These are phyloP conservation scores for Acanthamoeba triangularis DNA, from an alignment of 208 protist species.

Conservation along the genomic window DNA sequence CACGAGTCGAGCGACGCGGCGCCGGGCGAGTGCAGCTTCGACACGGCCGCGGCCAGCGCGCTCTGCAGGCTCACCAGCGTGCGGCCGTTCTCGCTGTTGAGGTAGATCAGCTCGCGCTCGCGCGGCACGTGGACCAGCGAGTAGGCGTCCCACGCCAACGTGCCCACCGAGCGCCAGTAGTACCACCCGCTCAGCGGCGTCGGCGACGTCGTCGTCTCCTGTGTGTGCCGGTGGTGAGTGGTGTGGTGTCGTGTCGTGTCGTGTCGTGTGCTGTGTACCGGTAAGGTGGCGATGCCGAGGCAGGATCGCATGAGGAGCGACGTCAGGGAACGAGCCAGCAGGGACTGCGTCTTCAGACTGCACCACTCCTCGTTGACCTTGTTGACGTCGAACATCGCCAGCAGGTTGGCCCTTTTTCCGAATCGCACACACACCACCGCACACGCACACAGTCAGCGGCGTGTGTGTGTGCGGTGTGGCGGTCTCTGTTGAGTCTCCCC, in stretches of 20 bases:
- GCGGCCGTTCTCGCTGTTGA: conserved; percentile 46
- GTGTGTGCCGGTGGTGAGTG: not conserved
- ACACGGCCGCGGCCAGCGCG: not conserved
- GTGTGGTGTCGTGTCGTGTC: not conserved
- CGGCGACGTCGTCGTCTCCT: not conserved
- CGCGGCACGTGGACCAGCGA: conserved; percentile 6
- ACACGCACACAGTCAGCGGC: not conserved
- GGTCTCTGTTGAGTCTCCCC: too few relatives aligned
- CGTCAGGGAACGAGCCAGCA: conserved; percentile 25
- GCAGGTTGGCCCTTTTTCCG: not conserved
- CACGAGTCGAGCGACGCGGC: not conserved
- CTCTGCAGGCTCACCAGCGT: conserved; percentile 58
- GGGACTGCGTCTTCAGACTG: conserved; percentile 40
- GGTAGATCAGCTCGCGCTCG: conserved; percentile 67
- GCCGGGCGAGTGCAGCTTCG: not conserved
- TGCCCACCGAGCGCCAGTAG: not conserved
- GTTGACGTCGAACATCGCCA: conserved; percentile 54
- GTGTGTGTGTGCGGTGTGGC: too few relatives aligned
- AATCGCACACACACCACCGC: not conserved
- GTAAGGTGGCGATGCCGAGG: conserved; percentile 13
- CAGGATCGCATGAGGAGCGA: conserved; percentile 47
- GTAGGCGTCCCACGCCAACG: conserved; percentile 43
- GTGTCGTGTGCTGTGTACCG: not conserved
- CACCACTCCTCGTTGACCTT: conserved; percentile 75
- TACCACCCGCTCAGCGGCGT: conserved; percentile 5